Base-by-base conservation (phyloP, 1,284 basidiomycete genomes). In the Microbotryum silenes-acaulis region DNA sequence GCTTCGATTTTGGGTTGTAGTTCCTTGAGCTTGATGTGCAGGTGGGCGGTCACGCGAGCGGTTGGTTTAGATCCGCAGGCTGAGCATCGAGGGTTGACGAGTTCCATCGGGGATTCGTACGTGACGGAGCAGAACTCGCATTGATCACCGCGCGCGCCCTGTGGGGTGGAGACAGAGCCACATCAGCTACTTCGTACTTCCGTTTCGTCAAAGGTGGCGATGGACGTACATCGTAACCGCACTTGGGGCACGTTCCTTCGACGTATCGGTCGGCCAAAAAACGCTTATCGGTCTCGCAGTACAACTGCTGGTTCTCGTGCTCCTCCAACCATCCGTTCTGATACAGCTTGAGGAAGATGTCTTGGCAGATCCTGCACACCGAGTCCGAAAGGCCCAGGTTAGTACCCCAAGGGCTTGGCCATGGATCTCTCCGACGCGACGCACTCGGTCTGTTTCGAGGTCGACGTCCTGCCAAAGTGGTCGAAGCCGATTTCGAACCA, bases 141-240 rank as follows among this genome's bases (percentile, higher is more conserved):
- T 80, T 99, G 96, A 76, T 99, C 96, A 12, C 96, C 96, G 52
- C 96, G 88, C 46, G 94, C 96, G 70, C 97, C 94, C 87, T 91
- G 70, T 14, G 37, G 16, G 37, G 9, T 31, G 31, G 37, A 4
- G 16, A 42, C 14, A 18, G 37, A 16, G 16, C 0, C 45, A 18
- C 1, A 5, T 7, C 45, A 25, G 16, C 51, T 47, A 23, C 45
- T 25, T 50, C 10, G 10, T n/a, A 18, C 27, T 51, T 16, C 6
- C 25, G 31, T 12, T 42, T 37, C 9, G 16, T 14, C 51, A 57
- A 37, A 33, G 25, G 59, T 9, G 37, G 23, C 9, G 6, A 6
- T 1, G 20, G 21, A 70, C 78, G 67, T 65, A 88, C 88, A 65
- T 91, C 86, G 67, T 86, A 90, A 59, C 82, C 82, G 74, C 93